These are phyloP conservation scores for Cladosporium sp. DNA, from an alignment of 2,329 filamentous ascomycete genomes.

Conservation along the genomic window DNA sequence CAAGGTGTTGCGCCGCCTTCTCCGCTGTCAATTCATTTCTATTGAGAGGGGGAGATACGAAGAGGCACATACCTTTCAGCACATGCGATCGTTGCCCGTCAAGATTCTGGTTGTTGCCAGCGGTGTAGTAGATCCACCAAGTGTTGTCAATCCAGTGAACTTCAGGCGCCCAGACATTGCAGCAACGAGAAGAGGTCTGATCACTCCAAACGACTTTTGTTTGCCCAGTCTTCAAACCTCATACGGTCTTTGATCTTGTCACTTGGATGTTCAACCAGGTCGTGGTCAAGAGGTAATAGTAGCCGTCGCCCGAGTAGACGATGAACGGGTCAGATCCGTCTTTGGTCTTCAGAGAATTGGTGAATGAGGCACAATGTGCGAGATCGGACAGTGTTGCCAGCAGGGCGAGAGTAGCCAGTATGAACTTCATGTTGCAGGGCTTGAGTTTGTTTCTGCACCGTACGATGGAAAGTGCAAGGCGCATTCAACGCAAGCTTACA, in stretches of 20 bases:
- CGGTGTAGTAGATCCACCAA: constrained; percentile 57
- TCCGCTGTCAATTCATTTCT: too few species aligned
- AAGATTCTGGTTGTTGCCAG: constrained; percentile 39
- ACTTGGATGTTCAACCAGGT: constrained; percentile 54
- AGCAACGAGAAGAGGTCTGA: constrained; percentile 43
- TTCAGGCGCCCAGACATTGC: constrained; percentile 57
- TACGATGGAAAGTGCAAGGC: too few species aligned
- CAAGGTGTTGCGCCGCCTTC: constrained; percentile 51
- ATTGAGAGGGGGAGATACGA: too few species aligned
- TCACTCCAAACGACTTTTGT: constrained; percentile 50
- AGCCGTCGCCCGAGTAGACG: constrained; percentile 45
- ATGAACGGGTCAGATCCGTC: constrained; percentile 53
- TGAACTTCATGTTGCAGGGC: too few species aligned
- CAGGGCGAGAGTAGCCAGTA: neutral
- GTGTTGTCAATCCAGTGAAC: constrained; percentile 45
- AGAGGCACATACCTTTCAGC: constrained; percentile 36
- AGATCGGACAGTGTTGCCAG: neutral
- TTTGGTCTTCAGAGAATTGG: constrained; percentile 48
- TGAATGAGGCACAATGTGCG: constrained; percentile 32
- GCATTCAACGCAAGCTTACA: too few species aligned
- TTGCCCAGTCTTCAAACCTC: constrained; percentile 51
- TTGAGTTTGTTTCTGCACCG: too few species aligned
- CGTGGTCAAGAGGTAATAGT: constrained; percentile 54
- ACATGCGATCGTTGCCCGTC: constrained; percentile 50
- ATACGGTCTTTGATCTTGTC: constrained; percentile 50